A percentile compares a stretch with the other conserved stretches of the same genome.
phyloP scores from a whole-genome alignment of 176 grass and related monocot species.

The Cenchrus fungigraminus region DNA sequence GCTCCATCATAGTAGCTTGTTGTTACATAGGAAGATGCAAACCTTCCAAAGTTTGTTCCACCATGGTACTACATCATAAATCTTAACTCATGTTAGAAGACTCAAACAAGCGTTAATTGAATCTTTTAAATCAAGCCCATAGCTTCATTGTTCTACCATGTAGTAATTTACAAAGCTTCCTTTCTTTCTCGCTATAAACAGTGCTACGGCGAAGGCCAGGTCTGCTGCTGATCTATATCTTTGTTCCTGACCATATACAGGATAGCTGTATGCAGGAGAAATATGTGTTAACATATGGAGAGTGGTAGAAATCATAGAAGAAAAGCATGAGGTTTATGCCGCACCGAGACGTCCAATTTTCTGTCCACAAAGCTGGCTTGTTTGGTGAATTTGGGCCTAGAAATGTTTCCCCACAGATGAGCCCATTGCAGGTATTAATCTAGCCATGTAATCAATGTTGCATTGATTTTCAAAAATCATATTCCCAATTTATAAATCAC shows the following conservation, averaged over 20 bases:
- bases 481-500: conserved; percentile 22
- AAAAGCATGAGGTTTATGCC: conserved; percentile 16
- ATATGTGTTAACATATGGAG: background rate
- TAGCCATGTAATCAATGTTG: conserved; percentile 46
- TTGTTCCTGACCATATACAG: conserved; percentile 69
- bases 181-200: conserved; percentile 76
- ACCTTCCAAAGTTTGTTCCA: conserved; percentile 97
- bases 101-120: background rate
- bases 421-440: conserved; percentile 93
- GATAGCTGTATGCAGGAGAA: conserved; percentile 46
- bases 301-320: conserved; percentile 21
- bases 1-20: conserved; percentile 92
- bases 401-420: conserved; percentile 81
- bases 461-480: conserved; percentile 14
- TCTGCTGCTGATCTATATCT: conserved; percentile 68
- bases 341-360: conserved; percentile 83
- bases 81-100: conserved; percentile 25
- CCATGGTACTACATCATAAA: conserved; percentile 81
- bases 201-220: conserved; percentile 71
- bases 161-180: conserved; percentile 98
- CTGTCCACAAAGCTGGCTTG: conserved; percentile 90
- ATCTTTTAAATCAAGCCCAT: background rate
- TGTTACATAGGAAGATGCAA: conserved; percentile 79
- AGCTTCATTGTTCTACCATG: conserved; percentile 67
- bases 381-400: conserved; percentile 76